A percentile compares a stretch with the other conserved stretches of the same genome.
Conservation (phyloP, 2,329 filamentous ascomycete species). For the Colletotrichum australisinense region DNA sequence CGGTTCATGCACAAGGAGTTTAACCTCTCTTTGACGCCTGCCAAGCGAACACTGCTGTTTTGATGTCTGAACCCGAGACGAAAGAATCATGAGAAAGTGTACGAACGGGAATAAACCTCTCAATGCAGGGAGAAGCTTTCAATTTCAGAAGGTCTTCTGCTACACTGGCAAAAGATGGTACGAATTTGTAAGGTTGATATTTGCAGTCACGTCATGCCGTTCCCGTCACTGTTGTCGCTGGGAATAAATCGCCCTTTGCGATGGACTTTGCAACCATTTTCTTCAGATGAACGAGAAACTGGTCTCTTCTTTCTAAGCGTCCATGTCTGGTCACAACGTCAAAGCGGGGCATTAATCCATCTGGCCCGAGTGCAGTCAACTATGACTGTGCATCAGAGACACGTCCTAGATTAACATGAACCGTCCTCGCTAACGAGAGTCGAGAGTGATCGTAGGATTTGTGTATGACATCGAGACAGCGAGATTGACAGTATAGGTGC, state of each 20-base stretch:
- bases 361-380: not conserved
- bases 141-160: not conserved
- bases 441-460: not conserved
- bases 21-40: slow-evolving; percentile 6
- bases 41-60: not conserved
- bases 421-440: not conserved
- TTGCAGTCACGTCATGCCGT: not conserved
- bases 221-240: not conserved
- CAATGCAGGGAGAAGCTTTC: not conserved
- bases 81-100: not conserved
- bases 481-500: not conserved
- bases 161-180: not conserved
- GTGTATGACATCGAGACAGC: not conserved
- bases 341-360: not conserved
- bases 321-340: not conserved
- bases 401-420: not conserved
- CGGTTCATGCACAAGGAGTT: not conserved
- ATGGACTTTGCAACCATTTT: not conserved
- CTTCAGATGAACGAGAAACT: slow-evolving; percentile 18
- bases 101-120: not conserved
- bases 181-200: not conserved
- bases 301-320: not conserved
- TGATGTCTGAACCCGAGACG: not conserved
- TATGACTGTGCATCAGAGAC: not conserved
- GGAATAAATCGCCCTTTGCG: not conserved